Percentiles rank a stretch among this genome's conserved stretches.
Evolutionary conservation across 352 stramenopile genomes (phyloP).

Genomic region (Pythium myriotylum): DNA sequence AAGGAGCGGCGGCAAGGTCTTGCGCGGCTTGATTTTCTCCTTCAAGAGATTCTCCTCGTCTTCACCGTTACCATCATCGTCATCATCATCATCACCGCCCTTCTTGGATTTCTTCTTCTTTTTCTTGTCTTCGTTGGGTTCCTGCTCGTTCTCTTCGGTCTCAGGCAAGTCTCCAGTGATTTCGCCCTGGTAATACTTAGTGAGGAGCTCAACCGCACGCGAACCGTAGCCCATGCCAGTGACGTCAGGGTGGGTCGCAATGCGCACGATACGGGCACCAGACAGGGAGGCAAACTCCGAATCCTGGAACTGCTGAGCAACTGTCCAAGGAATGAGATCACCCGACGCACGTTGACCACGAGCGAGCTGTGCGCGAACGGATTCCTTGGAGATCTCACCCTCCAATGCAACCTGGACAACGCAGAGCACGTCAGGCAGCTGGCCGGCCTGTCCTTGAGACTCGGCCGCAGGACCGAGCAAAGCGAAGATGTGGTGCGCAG

Average conservation of each 20-base stretch:
- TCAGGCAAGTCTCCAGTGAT: conserved; percentile 62
- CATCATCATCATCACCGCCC: conserved; percentile 35
- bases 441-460: conserved; percentile 83
- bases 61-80: conserved; percentile 29
- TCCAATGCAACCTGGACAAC: conserved; percentile 98
- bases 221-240: conserved; percentile 98
- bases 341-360: conserved; percentile 96
- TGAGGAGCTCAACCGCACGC: conserved; percentile 94
- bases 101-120: conserved; percentile 34
- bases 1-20: conserved; percentile 97
- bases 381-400: conserved; percentile 96
- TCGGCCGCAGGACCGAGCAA: conserved; percentile 95
- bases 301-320: conserved; percentile 99
- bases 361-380: conserved; percentile 94
- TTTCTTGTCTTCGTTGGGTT: conserved; percentile 33
- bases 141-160: conserved; percentile 24
- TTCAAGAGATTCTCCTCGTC: conserved; percentile 50
- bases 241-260: conserved; percentile 97
- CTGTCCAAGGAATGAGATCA: conserved; percentile 99
- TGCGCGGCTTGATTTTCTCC: conserved; percentile 95
- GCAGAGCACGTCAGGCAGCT: conserved; percentile 97
- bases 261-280: conserved; percentile 96
- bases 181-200: conserved; percentile 98
- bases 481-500: conserved; percentile 98
- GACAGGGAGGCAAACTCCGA: conserved; percentile 97